phyloP scores from a whole-genome alignment of 108 stramenopile species.

The Cyclostephanos tholiformis region DNA sequence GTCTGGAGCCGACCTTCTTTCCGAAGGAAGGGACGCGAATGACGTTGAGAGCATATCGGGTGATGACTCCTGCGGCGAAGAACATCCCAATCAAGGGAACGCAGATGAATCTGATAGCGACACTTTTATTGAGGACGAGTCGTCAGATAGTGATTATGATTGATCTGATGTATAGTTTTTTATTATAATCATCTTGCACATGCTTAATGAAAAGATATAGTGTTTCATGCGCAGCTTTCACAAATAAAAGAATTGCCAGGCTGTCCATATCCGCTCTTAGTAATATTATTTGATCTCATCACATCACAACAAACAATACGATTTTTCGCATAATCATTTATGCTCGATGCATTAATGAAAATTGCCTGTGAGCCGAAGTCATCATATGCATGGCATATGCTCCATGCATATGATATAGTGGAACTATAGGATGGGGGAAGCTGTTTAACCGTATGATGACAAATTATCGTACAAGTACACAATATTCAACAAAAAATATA shows the following conservation, averaged over 20 bases:
- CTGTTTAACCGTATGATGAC: too few species aligned
- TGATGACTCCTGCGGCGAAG: slow-evolving; percentile 13
- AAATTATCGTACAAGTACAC: neutral
- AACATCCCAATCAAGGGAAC: slow-evolving; percentile 8
- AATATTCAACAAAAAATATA: neutral
- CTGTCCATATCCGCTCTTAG: neutral
- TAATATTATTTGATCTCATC: neutral
- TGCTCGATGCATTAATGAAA: too few species aligned
- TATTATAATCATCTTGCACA: neutral
- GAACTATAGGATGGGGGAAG: too few species aligned
- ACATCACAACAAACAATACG: neutral
- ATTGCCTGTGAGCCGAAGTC: too few species aligned
- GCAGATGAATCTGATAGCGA: slow-evolving; percentile 26
- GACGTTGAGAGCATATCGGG: slow-evolving; percentile 10
- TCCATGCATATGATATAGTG: too few species aligned
- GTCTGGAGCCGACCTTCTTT: neutral
- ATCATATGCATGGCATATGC: too few species aligned
- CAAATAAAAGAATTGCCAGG: neutral
- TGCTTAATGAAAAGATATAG: neutral
- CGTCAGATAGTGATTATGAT: slow-evolving; percentile 37
- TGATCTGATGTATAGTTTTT: neutral
- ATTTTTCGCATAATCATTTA: neutral
- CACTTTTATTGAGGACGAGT: slow-evolving; percentile 24
- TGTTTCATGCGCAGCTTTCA: neutral
- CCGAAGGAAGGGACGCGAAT: neutral